A percentile compares a stretch with the other conserved stretches of the same genome.
Conservation (phyloP, 495 filamentous ascomycete genomes). For the Lindgomyces ingoldianus region DNA sequence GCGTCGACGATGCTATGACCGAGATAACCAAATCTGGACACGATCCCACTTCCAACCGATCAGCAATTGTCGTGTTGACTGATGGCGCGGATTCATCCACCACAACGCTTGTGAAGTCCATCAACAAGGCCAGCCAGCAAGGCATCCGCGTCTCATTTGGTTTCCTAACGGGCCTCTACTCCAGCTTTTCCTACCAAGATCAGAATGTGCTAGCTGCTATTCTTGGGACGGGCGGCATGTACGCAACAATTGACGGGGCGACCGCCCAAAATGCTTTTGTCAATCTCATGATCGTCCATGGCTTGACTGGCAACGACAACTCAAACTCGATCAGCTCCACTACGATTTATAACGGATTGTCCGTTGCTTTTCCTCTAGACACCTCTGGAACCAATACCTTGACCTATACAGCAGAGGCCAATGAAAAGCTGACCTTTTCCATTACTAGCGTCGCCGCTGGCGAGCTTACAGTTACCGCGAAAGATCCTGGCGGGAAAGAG, state of each 20-base stretch:
- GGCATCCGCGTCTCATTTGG: constrained; percentile 28
- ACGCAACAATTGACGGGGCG: constrained; percentile 21
- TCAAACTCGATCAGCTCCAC: background rate
- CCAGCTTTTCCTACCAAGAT: constrained; percentile 18
- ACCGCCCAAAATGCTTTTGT: constrained; percentile 26
- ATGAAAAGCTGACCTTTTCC: constrained; percentile 14
- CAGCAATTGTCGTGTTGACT: constrained; percentile 36
- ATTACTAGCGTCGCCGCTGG: constrained; percentile 22
- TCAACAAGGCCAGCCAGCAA: constrained; percentile 12
- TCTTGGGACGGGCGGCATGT: constrained; percentile 15
- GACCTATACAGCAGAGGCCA: constrained; percentile 16
- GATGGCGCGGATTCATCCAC: constrained; percentile 33
- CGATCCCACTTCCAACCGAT: constrained; percentile 27
- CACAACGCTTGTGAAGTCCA: constrained; percentile 12
- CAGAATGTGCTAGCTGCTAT: constrained; percentile 12
- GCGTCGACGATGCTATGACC: constrained; percentile 26
- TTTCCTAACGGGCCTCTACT: constrained; percentile 16
- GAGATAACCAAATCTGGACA: constrained; percentile 32
- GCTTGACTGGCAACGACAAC: constrained; percentile 26
- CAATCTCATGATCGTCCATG: constrained; percentile 30
- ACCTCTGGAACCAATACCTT: constrained; percentile 5
- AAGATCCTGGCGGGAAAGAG: constrained; percentile 17
- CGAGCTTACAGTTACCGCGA: constrained; percentile 14
- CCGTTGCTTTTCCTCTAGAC: constrained; percentile 10
- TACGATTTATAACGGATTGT: constrained; percentile 24